phyloP scores from a whole-genome alignment of 108 stramenopile genomes.

The Cylindrotheca closterium region DNA sequence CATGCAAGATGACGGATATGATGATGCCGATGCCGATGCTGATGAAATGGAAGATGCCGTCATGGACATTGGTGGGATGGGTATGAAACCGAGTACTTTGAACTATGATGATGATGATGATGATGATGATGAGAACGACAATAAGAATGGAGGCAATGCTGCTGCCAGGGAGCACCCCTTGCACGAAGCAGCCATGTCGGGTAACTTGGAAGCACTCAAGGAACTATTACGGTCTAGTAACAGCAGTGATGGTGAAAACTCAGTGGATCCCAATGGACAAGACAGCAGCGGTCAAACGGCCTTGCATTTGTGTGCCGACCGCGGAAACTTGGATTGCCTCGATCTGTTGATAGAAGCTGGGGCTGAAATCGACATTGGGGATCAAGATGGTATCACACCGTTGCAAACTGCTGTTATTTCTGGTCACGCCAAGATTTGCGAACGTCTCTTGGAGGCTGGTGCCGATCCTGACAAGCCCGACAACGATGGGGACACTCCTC shows the following conservation, averaged over 20 bases:
- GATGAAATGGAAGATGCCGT: constrained; percentile 58
- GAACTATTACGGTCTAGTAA: too few relatives aligned
- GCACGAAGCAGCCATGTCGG: constrained; percentile 50
- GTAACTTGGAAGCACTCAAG: constrained; percentile 30
- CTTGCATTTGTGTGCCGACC: constrained; percentile 79
- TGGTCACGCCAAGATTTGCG: constrained; percentile 56
- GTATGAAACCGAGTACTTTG: constrained; percentile 31
- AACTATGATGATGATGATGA: constrained; percentile 30
- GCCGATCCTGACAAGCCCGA: constrained; percentile 80
- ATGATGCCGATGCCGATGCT: constrained; percentile 21
- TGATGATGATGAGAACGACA: constrained; percentile 26
- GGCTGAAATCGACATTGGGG: constrained; percentile 68
- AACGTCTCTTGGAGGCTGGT: constrained; percentile 57
- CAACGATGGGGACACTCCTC: constrained; percentile 78
- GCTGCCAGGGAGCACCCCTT: constrained; percentile 15
- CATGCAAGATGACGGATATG: constrained; percentile 36
- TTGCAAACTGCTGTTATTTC: constrained; percentile 80
- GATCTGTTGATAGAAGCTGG: constrained; percentile 54
- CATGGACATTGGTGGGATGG: constrained; percentile 34
- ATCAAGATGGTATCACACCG: constrained; percentile 72
- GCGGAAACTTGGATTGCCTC: constrained; percentile 57
- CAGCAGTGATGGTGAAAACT: constrained; percentile 30
- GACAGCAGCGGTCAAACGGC: constrained; percentile 76
- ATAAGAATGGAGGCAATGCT: constrained; percentile 1
- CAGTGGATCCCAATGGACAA: constrained; percentile 36